These are phyloP conservation scores for Coemansia sp. DNA, from an alignment of 192 early-diverging fungal species.

Conservation along the genomic window DNA sequence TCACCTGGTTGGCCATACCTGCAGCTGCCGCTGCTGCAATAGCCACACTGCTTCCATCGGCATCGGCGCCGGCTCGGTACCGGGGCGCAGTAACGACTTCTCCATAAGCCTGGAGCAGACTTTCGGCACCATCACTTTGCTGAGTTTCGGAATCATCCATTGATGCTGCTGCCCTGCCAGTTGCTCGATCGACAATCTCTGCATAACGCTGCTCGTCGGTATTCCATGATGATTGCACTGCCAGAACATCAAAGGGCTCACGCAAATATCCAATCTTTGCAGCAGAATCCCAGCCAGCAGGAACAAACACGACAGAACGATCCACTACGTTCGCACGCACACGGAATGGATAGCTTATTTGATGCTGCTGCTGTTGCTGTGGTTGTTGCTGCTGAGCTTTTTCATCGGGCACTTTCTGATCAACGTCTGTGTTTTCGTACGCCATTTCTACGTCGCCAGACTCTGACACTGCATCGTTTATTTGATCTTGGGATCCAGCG, in stretches of 20 bases:
- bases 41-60: conserved; percentile 45
- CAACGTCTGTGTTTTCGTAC: background rate
- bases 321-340: conserved; percentile 80
- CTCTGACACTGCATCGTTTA: conserved; percentile 16
- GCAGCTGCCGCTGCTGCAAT: conserved; percentile 53
- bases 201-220: conserved; percentile 55
- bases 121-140: background rate
- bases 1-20: conserved; percentile 61
- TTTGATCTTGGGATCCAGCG: conserved; percentile 13
- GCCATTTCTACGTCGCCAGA: background rate
- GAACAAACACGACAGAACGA: conserved; percentile 75
- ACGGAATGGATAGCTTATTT: conserved; percentile 47
- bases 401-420: too few species aligned
- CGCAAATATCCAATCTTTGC: conserved; percentile 79
- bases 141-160: background rate
- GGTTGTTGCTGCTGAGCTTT: conserved; percentile 6
- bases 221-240: conserved; percentile 64
- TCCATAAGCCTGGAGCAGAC: conserved; percentile 38
- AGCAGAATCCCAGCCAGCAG: conserved; percentile 20
- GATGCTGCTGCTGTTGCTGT: conserved; percentile 8
- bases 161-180: conserved; percentile 1
- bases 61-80: conserved; percentile 62
- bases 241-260: conserved; percentile 71
- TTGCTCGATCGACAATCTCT: conserved; percentile 28
- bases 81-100: conserved; percentile 55